These are phyloP conservation scores for Phlebiopsis flavidoalba DNA, from an alignment of 768 basidiomycete species.

Conservation along the genomic window DNA sequence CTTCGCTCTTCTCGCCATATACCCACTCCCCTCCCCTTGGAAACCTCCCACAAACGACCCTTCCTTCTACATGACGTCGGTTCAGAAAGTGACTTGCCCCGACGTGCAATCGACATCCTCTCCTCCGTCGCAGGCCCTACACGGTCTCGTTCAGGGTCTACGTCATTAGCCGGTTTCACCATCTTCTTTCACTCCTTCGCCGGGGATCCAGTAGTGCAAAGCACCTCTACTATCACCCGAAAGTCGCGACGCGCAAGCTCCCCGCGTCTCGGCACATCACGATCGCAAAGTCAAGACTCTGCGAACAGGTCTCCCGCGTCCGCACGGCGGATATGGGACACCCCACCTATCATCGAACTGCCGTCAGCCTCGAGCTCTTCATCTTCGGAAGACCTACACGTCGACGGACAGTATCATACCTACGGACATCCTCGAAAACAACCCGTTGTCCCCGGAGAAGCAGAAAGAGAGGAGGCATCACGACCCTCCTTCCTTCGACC, in stretches of 20 bases:
- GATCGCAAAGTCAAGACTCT: constrained; percentile 8
- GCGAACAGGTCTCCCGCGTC: neutral
- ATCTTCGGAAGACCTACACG: constrained; percentile 51
- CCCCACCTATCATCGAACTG: constrained; percentile 53
- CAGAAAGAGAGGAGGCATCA: constrained; percentile 9
- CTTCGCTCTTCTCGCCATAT: constrained; percentile 32
- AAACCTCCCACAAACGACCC: constrained; percentile 6
- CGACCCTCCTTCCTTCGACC: constrained; percentile 37
- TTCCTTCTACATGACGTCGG: constrained; percentile 7
- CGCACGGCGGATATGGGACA: constrained; percentile 19
- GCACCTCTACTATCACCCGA: constrained; percentile 13
- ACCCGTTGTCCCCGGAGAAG: constrained; percentile 14
- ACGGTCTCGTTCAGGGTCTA: neutral
- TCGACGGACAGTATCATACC: constrained; percentile 60
- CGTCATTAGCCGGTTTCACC: constrained; percentile 11
- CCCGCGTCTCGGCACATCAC: constrained; percentile 10
- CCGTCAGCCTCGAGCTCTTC: constrained; percentile 47
- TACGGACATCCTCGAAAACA: constrained; percentile 58
- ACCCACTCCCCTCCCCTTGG: constrained; percentile 15
- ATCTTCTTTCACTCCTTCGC: constrained; percentile 7
- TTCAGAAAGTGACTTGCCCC: constrained; percentile 3
- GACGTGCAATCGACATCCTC: constrained; percentile 21
- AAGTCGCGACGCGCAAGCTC: constrained; percentile 6
- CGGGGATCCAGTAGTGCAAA: constrained; percentile 7
- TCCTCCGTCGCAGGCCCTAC: constrained; percentile 17